Evolutionary conservation across 148 eudicot genomes (phyloP), one percentile per base, ranked within the genome.

Genomic region (Rhododendron griersonianum): DNA sequence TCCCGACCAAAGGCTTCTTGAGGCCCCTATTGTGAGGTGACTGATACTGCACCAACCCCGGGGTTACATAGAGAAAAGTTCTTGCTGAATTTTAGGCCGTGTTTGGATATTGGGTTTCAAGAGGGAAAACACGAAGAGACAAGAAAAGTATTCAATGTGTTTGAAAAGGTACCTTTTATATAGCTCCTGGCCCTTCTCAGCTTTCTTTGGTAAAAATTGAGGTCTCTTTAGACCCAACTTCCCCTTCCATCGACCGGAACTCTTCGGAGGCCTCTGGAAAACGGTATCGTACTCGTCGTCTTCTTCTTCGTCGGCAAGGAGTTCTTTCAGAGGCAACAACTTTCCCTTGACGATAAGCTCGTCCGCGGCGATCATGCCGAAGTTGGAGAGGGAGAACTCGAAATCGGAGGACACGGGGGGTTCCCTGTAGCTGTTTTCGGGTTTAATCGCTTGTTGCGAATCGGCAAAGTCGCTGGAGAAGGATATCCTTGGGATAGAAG

Each of bases 391-490:
- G 0, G 91, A 85, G 85, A 92, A 92, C 81, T 90, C 89, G 76
- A 92, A 92, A 88, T 92, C 93, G 1, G 92, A 92, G 5, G 92
- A 92, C 1, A 85, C 90, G 0, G 93, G 93, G 16, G 93, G 91
- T 41, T 92, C 92, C 84, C 85, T 85, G 80, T 90, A 92, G 88
- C 81, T 84, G 73, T 45, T 87, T n/a, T 89, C 86, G 0, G 83
- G 86, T 37, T 85, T 84, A 25, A 83, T 78, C 10, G 48, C 18
- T 25, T 89, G 91, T 71, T 90, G 88, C 33, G 91, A 3, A 73
- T 92, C 91, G 23, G 73, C 85, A 86, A 92, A 92, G 88, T 90
- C 91, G 84, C 84, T 90, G 59, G 93, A 92, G 84, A 92, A 92
- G 78, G 93, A 92, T 83, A 92, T 89, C 87, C 93, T 90, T 81